Base-by-base conservation (phyloP, 73 alveolate genomes). In the Paramecium tetraurelia region DNA sequence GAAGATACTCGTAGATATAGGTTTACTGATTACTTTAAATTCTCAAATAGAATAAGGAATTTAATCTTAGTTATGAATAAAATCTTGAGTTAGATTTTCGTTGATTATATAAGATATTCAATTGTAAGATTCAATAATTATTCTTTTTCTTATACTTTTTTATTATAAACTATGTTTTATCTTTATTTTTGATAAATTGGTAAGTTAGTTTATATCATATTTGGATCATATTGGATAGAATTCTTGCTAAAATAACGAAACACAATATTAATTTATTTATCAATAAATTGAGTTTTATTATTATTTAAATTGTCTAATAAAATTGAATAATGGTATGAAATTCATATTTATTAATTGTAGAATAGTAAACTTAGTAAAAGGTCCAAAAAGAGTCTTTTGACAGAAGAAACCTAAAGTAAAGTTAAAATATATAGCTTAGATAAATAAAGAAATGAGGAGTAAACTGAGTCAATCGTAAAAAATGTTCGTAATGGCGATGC, bases 401-500 rank as follows among this genome's bases (percentile, higher is more conserved):
- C 8, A 43, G 41, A 48, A 80, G 90, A 31, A 43, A 18, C n/a
- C 12, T 22, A 53, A 53, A 20, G 90, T 21, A 20, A 11, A 80
- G 16, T 80, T 20, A 22, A 18, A 16, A 44, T 44, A 14, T 24
- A 21, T 33, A 20, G 12, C 5, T 0, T 41, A 89, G 58, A 35
- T 68, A 89, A 89, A 77, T 41, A 89, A 46, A 69, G 20, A 38
- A 70, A 35, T 24, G 72, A 87, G 40, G 88, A 59, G 8, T 76
- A 89, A 18, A 83, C 69, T 4, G 69, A 53, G 31, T 53, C 69
- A 3, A 53, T 89, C 9, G 85, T 70, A 70, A 59, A 71, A 29
- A 70, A 41, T 70, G 94, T 72, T 27, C 41, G 94, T 22, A 71
- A 43, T 40, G 94, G 94, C 11, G 90, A 89, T 72, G 48, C 77